Evolutionary conservation across 192 early-diverging fungal genomes (phyloP), one percentile per base, ranked within the genome.

Genomic region (Rhizophagus sp.): DNA sequence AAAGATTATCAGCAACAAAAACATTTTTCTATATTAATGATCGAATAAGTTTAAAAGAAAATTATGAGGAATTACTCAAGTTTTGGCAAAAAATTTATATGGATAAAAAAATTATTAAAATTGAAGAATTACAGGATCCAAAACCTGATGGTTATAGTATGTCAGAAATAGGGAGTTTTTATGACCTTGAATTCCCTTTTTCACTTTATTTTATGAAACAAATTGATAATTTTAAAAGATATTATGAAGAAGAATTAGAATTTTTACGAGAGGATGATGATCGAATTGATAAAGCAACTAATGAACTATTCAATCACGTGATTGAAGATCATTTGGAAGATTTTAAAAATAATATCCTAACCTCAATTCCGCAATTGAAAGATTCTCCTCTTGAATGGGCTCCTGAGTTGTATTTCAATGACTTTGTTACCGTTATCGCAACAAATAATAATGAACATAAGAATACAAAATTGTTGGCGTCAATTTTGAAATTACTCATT

Each of bases 181-280:
- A 65, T 44, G 25, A 52, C 6, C 24, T 80, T 22, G 24, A 77
- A 15, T 77, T 80, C 30, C 79, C 79, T 2, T 80, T 80, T 65
- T 75, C 71, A 44, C 22, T 19, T 39, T 80, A 80, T 75, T 76
- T 75, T 39, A 75, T 75, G 39, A 33, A 76, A n/a, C 49, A 63
- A 39, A 80, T 80, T 63, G n/a, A 80, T 36, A 25, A 67, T 11
- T 80, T 64, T 47, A 62, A 75, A 25, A 62, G 33, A 36, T 13
- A 57, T 7, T 80, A 65, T 64, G 15, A 41, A 10, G 79, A 80
- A 4, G 79, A 80, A 19, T 27, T 74, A 44, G 33, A 10, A 7
- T 25, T 27, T 27, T 25, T 70, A 17, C 36, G 75, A 25, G 7
- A 66, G 5, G 75, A 76, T 15, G 15, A 65, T 24, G 47, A 73